phyloP scores from a whole-genome alignment of 2,329 filamentous ascomycete genomes.

The Cadophora malorum region DNA sequence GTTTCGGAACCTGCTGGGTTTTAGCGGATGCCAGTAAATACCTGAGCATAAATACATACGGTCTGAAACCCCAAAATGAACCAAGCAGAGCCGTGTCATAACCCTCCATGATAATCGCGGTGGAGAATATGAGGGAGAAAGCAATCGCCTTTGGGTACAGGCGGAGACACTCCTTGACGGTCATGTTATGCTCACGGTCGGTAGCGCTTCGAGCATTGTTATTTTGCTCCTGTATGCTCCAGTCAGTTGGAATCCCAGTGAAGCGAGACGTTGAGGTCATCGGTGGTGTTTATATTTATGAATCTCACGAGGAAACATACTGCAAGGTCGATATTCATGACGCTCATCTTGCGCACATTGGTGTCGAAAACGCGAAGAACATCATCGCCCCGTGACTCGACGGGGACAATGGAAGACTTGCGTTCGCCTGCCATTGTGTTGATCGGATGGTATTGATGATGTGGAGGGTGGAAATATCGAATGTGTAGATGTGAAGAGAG shows the following conservation, averaged over 20 bases:
- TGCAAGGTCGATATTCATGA: conserved; percentile 19
- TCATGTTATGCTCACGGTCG: conserved; percentile 24
- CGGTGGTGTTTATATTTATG: neutral
- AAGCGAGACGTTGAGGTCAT: neutral
- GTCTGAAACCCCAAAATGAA: conserved; percentile 22
- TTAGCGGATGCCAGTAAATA: neutral
- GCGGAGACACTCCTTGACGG: conserved; percentile 21
- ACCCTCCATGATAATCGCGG: conserved; percentile 24
- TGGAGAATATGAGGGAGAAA: conserved; percentile 22
- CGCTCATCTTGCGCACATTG: conserved; percentile 24
- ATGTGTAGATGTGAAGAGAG: neutral
- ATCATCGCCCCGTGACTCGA: conserved; percentile 19
- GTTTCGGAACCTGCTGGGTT: conserved; percentile 14
- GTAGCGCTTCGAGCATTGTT: conserved; percentile 20
- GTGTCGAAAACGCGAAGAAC: conserved; percentile 19
- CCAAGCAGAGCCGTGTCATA: conserved; percentile 23
- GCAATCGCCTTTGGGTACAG: conserved; percentile 20
- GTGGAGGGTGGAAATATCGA: neutral
- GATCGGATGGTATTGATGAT: neutral
- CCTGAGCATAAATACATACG: neutral
- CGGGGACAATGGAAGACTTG: conserved; percentile 17
- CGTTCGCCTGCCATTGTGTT: conserved; percentile 32
- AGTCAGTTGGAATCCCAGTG: neutral
- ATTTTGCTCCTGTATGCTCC: conserved; percentile 9
- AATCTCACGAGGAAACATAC: neutral